phyloP scores from a whole-genome alignment of 2,329 filamentous ascomycete species.

The Pyricularia sp. region DNA sequence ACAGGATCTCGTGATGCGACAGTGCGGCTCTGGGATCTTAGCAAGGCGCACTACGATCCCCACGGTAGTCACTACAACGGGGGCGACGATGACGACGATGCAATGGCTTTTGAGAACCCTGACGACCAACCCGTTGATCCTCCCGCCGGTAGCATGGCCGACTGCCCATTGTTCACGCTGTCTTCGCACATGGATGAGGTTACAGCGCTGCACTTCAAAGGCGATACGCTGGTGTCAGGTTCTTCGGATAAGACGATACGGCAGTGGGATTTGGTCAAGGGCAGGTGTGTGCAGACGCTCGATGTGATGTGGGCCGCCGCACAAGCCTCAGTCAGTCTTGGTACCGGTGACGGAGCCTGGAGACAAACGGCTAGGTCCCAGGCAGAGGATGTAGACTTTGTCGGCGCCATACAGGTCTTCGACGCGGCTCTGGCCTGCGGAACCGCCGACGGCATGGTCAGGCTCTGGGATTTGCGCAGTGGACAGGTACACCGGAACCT shows the following conservation, averaged over 20 bases:
- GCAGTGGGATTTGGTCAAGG: constrained; percentile 95
- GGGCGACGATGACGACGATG: constrained; percentile 53
- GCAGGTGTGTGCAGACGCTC: constrained; percentile 93
- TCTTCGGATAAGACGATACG: constrained; percentile 95
- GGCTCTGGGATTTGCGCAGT: constrained; percentile 91
- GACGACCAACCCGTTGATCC: constrained; percentile 61
- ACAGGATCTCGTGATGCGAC: constrained; percentile 94
- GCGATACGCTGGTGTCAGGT: constrained; percentile 84
- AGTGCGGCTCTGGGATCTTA: constrained; percentile 90
- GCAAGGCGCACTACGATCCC: constrained; percentile 75
- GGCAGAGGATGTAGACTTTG: constrained; percentile 82
- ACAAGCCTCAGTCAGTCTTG: constrained; percentile 66
- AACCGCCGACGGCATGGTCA: constrained; percentile 94
- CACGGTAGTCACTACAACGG: constrained; percentile 48
- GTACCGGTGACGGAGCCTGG: constrained; percentile 57
- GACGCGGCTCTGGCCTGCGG: constrained; percentile 93
- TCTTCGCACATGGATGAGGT: constrained; percentile 90
- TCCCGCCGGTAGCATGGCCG: constrained; percentile 71
- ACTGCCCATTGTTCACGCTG: constrained; percentile 82
- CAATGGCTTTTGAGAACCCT: constrained; percentile 62
- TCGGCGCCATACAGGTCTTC: constrained; percentile 90
- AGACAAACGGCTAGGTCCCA: constrained; percentile 59
- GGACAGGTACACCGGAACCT: constrained; percentile 95
- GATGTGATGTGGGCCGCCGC: constrained; percentile 98
- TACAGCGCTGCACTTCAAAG: constrained; percentile 84